These are phyloP conservation scores for Dactylonectria macrodidyma DNA, from an alignment of 2,329 filamentous ascomycete species.

Conservation along the genomic window DNA sequence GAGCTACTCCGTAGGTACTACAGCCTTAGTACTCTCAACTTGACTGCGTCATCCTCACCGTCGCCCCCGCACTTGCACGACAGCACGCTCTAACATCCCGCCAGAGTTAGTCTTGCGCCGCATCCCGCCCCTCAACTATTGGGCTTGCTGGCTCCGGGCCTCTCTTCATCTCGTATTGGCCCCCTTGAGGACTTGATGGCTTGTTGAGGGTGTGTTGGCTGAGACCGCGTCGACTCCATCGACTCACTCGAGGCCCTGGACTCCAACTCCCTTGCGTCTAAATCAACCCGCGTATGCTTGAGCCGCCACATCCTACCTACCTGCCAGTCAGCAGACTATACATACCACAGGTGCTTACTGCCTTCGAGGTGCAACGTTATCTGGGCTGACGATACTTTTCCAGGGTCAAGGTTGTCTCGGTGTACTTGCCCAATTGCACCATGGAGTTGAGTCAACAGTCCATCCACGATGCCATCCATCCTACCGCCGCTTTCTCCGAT, in stretches of 20 bases:
- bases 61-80: slow-evolving; percentile 39
- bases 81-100: slow-evolving; percentile 27
- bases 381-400: slow-evolving; percentile 31
- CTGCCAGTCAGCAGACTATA: slow-evolving; percentile 38
- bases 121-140: slow-evolving; percentile 20
- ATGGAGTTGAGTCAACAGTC: slow-evolving; percentile 70
- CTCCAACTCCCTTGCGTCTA: slow-evolving; percentile 36
- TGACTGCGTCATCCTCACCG: slow-evolving; percentile 38
- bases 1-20: slow-evolving; percentile 13
- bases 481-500: slow-evolving; percentile 67
- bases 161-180: slow-evolving; percentile 29
- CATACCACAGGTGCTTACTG: slow-evolving; percentile 37
- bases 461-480: slow-evolving; percentile 71
- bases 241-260: neutral
- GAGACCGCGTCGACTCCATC: slow-evolving; percentile 19
- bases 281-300: slow-evolving; percentile 36
- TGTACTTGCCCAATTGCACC: slow-evolving; percentile 31
- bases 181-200: slow-evolving; percentile 20
- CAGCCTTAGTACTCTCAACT: slow-evolving; percentile 20
- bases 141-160: slow-evolving; percentile 21
- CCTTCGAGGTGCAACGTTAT: slow-evolving; percentile 38
- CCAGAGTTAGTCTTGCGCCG: slow-evolving; percentile 29
- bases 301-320: slow-evolving; percentile 6
- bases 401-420: slow-evolving; percentile 24
- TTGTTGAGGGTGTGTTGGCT: slow-evolving; percentile 29